Percentiles rank a stretch among this genome's conserved stretches.
phyloP scores from a whole-genome alignment of 768 basidiomycete genomes.

The Leccinum subgranulosum region DNA sequence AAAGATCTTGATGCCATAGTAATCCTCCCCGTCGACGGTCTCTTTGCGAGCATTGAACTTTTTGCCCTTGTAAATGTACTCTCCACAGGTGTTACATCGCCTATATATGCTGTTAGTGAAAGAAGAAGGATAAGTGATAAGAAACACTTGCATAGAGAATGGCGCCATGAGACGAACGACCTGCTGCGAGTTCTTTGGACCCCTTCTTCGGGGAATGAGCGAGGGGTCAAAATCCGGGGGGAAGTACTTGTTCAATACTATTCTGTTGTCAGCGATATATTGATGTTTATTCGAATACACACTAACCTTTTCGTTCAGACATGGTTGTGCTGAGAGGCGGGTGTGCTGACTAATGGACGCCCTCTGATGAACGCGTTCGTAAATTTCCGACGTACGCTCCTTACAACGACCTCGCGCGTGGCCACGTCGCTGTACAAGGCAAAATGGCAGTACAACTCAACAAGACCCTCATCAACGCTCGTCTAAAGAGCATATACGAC shows the following conservation, averaged over 20 bases:
- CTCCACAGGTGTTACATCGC: constrained; percentile 94
- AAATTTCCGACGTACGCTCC: constrained; percentile 30
- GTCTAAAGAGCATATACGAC: constrained; percentile 56
- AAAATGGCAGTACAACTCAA: constrained; percentile 73
- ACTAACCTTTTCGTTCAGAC: constrained; percentile 79
- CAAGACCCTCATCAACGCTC: constrained; percentile 52
- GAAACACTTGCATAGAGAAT: constrained; percentile 80
- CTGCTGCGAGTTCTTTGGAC: constrained; percentile 93
- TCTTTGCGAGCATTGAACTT: constrained; percentile 99
- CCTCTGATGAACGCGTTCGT: constrained; percentile 25
- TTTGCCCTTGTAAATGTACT: constrained; percentile 99
- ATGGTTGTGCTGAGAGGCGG: constrained; percentile 40
- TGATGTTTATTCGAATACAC: too few relatives aligned
- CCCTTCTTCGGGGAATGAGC: constrained; percentile 88
- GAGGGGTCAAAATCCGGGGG: constrained; percentile 98
- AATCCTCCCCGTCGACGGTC: constrained; percentile 95
- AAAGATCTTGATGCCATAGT: constrained; percentile 97
- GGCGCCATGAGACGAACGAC: constrained; percentile 99
- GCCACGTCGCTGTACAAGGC: constrained; percentile 5
- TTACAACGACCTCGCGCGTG: constrained; percentile 15
- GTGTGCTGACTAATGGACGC: constrained; percentile 29
- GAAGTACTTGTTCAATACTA: constrained; percentile 93
- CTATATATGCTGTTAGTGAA: constrained; percentile 35
- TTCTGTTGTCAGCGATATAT: constrained; percentile 11
- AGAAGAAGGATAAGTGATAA: not conserved